Base-by-base conservation (phyloP, 2,329 filamentous ascomycete species). In the Colletotrichum spaethianum region DNA sequence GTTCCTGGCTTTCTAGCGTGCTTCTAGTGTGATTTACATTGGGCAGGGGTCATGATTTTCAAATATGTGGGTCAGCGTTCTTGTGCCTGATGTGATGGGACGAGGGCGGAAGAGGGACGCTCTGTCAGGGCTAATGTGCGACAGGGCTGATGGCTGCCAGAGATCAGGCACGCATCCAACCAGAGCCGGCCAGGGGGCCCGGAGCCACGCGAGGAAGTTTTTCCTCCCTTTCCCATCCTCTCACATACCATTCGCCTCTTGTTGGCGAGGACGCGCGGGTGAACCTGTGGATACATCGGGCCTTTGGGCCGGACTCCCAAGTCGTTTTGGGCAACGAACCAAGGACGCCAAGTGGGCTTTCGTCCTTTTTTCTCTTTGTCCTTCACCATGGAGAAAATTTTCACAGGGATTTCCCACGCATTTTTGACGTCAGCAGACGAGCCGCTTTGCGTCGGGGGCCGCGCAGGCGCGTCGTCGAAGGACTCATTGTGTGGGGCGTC, bases 1-100 rank as follows among this genome's bases (percentile, higher is more conserved):
- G 40, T 46, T 20, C 8, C 2, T 7, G 8, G n/a, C 46, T 46
- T 70, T 70, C 67, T 70, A 66, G 69, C 69, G 69, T 63, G 59
- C 59, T 69, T 72, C 65, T 72, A 72, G 69, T 44, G 64, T 63
- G 11, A 4, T 16, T 38, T n/a, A 1, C 11, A 12, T 12, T 7
- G 20, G 3, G 16, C 65, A 46, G 48, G 57, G 65, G 59, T 18
- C 26, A 11, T 53, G 59, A 55, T 68, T 50, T 40, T 50, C 60
- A 48, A 26, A 28, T 9, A 2, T 52, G 23, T 28, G 57, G 65
- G 20, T 12, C 61, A 3, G 12, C 14, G 46, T 5, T 38, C n/a
- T 36, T 20, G 46, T 52, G 31, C 44, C 33, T 16, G 8, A 31
- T n/a, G 28, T 28, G 33, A 61, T 38, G 59, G 28, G 31, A 31